Conservation (phyloP, 1,284 basidiomycete genomes). For the Ceratobasidium sp. region DNA sequence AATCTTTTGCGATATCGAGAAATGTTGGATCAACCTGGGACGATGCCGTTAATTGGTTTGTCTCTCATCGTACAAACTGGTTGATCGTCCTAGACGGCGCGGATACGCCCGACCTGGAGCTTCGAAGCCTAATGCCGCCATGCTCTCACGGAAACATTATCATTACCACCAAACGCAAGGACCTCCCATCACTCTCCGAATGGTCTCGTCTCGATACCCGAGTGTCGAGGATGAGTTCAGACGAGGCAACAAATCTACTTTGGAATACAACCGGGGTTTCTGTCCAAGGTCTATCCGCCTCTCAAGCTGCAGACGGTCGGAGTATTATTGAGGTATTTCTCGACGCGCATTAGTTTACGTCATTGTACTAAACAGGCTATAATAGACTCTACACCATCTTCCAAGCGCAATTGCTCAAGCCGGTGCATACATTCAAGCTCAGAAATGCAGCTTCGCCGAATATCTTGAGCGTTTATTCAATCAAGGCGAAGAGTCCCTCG, state of each 20-base stretch:
- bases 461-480: no score
- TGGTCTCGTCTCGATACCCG: neutral
- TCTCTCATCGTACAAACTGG: neutral
- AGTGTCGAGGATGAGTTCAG: neutral
- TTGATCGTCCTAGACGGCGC: neutral
- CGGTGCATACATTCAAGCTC: no score
- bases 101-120: neutral
- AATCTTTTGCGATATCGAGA: neutral
- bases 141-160: conserved; percentile 16
- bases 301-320: no score
- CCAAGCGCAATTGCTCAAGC: no score
- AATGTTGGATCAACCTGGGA: neutral
- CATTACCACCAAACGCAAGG: conserved; percentile 1
- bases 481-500: no score
- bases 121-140: neutral
- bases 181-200: neutral
- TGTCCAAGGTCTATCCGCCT: no score
- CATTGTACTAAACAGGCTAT: no score
- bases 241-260: neutral
- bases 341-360: no score
- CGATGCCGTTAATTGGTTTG: conserved; percentile 1
- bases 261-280: neutral
- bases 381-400: no score
- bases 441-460: no score
- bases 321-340: no score